Conservation (phyloP, 768 basidiomycete species). For the Amanita muscaria region DNA sequence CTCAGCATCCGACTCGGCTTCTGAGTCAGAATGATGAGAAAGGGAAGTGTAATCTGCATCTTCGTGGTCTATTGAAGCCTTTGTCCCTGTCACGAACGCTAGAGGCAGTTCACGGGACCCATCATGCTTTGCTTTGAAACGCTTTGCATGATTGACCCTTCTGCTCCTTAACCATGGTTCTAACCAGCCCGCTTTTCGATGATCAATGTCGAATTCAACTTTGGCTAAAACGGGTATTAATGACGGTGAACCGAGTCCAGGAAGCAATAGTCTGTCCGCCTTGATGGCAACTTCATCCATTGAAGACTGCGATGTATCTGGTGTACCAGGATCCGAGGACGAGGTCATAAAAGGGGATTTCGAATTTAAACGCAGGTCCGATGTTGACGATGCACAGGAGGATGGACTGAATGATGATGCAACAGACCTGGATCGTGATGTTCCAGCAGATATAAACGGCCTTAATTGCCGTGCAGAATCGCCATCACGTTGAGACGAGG, state of each 20-base stretch:
- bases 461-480: constrained; percentile 25
- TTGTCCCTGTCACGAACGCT: constrained; percentile 43
- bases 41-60: constrained; percentile 20
- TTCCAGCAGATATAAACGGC: constrained; percentile 38
- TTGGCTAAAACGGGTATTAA: constrained; percentile 84
- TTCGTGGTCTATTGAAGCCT: constrained; percentile 27
- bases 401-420: constrained; percentile 35
- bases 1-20: constrained; percentile 17
- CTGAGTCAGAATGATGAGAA: constrained; percentile 27
- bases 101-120: constrained; percentile 31
- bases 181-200: constrained; percentile 72
- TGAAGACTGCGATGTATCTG: constrained; percentile 33
- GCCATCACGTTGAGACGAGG: constrained; percentile 25
- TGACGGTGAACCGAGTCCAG: constrained; percentile 54
- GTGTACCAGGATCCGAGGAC: constrained; percentile 41
- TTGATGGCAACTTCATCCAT: constrained; percentile 25
- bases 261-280: constrained; percentile 49
- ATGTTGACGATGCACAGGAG: constrained; percentile 45
- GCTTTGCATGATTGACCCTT: constrained; percentile 49
- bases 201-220: constrained; percentile 92
- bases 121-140: constrained; percentile 35
- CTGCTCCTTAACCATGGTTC: constrained; percentile 74
- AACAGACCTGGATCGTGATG: constrained; percentile 26
- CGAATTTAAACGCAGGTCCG: constrained; percentile 36
- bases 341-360: constrained; percentile 43